A percentile compares a stretch with the other conserved stretches of the same genome.
These are phyloP conservation scores for Aciculosporium take DNA, from an alignment of 2,329 filamentous ascomycete genomes.

Conservation along the genomic window DNA sequence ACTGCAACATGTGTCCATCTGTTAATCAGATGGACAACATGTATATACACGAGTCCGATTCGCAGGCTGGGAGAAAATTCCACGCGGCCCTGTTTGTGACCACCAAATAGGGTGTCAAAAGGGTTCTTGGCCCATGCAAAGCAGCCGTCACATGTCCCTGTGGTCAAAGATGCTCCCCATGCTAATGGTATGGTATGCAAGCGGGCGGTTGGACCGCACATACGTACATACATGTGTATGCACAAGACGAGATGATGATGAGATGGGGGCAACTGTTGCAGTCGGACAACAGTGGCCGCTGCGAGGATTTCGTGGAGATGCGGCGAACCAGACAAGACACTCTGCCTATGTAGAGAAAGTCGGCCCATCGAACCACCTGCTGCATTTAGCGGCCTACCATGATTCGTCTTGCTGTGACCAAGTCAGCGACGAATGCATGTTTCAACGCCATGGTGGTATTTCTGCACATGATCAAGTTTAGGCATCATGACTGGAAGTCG, in stretches of 20 bases:
- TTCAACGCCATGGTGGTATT: neutral
- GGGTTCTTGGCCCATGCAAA: neutral
- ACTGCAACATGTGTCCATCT: neutral
- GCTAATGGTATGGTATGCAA: neutral
- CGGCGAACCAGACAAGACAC: neutral
- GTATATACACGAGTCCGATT: too few relatives aligned
- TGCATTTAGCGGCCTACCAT: neutral
- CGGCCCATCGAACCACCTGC: neutral
- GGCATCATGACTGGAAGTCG: neutral
- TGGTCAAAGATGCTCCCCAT: neutral
- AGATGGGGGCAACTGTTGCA: neutral
- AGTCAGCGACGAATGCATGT: neutral
- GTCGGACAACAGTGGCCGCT: neutral
- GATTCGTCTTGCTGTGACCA: neutral
- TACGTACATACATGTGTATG: too few relatives aligned
- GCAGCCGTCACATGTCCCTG: neutral
- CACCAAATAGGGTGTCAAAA: neutral
- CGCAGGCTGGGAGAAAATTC: too few relatives aligned
- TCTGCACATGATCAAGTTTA: neutral
- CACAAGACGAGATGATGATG: neutral
- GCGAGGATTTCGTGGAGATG: neutral
- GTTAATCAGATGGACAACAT: too few relatives aligned
- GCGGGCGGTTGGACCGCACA: neutral
- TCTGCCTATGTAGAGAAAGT: too few relatives aligned
- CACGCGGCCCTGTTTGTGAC: neutral